Evolutionary conservation across 345 rosid genomes (phyloP), one percentile per base, ranked within the genome.

Genomic region (Combretum micranthum): DNA sequence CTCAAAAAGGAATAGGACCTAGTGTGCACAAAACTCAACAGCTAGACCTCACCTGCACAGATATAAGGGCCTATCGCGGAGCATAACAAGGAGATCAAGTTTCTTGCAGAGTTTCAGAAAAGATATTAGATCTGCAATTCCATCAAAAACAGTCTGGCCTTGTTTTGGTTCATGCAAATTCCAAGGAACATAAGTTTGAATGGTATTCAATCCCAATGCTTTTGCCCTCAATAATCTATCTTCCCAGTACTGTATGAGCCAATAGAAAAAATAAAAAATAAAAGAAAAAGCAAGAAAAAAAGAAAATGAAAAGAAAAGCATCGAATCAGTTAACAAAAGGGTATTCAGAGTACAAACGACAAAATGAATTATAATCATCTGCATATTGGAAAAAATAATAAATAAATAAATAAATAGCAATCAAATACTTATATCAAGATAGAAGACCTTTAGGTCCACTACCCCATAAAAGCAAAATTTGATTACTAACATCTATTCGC

Each of bases 61-160:
- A 92, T 84, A 65, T 92, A 92, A 55, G 98, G 98, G 53, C 98
- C 98, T 44, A 78, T n/a, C n/a, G n/a, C 96, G 98, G 71, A 92
- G 84, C 98, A 92, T 84, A 70, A 92, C 95, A 63, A 86, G 65
- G 25, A 92, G 74, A 75, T 72, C 84, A 64, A 86, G 82, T 65
- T 83, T 86, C 66, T 88, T 80, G 75, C 96, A 88, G 23, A 92
- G 81, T 69, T 77, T 80, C 59, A 92, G 68, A 71, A 84, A 92
- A 17, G 85, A 80, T 13, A 80, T 70, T 20, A 92, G 60, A 72
- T 92, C 85, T 18, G 87, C 83, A 74, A 86, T 83, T 57, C 95
- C 93, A 52, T 83, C 83, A 70, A 88, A 88, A 64, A 79, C 82
- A 20, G 83, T 50, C 54, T 83, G 61, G 44, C 83, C 91, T 3